Evolutionary conservation across 208 protist species (phyloP), one percentile per base, ranked within the genome.

Genomic region (Leishmania braziliensis): DNA sequence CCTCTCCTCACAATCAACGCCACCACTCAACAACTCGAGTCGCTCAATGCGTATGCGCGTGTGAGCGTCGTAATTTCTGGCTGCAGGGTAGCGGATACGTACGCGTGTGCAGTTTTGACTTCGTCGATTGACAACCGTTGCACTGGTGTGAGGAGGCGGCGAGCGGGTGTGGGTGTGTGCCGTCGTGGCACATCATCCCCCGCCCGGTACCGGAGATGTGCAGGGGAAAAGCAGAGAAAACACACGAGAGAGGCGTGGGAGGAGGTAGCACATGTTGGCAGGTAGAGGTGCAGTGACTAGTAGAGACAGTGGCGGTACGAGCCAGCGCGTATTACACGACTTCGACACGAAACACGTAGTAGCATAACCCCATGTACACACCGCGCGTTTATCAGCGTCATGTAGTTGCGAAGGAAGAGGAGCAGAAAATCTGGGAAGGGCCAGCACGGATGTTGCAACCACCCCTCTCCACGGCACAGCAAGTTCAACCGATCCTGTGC

Each of bases 231-330:
- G 66, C 26, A 76, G 46, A 79, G 39, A 79, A 36, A 48, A 54
- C 23, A 63, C 16, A 75, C 20, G 23, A 54, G 26, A 36, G 81
- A 69, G 23, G 46, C 39, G 51, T 56, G 58, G 46, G 51, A 85
- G 36, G 65, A 82, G 65, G 26, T 46, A 23, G 53, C 46, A 29
- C 69, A 29, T 29, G n/a, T 33, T 16, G 20, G 39, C 26, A 46
- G 10, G 26, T 4, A 50, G 66, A 39, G 16, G 9, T 8, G 39
- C 10, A 54, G 16, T 18, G 26, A 16, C 69, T 48, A 23, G 26
- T 10, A 36, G 66, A 50, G 39, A 39, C 39, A 71, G 18, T 8
- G 33, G 8, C 6, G 66, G 36, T 29, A 14, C 33, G 39, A 48
- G 18, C 18, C 66, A 29, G 33, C 20, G 33, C 66, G 9, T 43